Evolutionary conservation across 352 stramenopile genomes (phyloP), one percentile per base, ranked within the genome.

Genomic region (Pythium phragmitis): DNA sequence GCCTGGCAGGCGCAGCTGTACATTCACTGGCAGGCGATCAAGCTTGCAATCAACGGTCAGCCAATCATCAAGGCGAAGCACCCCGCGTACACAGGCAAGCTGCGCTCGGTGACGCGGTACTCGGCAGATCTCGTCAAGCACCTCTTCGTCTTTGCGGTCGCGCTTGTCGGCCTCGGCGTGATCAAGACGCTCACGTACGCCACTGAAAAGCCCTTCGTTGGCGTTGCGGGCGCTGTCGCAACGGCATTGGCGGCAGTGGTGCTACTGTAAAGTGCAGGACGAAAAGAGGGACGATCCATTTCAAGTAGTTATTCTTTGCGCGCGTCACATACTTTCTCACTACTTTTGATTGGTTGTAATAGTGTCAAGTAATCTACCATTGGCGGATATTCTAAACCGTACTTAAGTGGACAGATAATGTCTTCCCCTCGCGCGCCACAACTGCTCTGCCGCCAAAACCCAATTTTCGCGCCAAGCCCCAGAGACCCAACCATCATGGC

Each of bases 1-100:
- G 64, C 64, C 3, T 70, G 64, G 64, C 48, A 70, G 45, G 64
- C 64, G n/a, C 64, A 60, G 52, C 52, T 70, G 5, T 64, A 63
- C 45, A 70, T 70, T 47, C 57, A 70, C 30, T 70, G 56, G 46
- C 64, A 70, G 3, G 64, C 64, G 8, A 21, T 70, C 37, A 70
- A 70, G 46, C 64, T 70, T 19, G 43, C 30, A 16, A 2, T 59
- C 23, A 53, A 59, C 8, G 64, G 64, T 26, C 64, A 70, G 45
- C 33, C 45, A 6, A 51, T 66, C 36, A 52, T 67, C 28, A 21
- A 26, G 7, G 50, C 52, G 5, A 47, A 63, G 51, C 64, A 66
- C 52, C 64, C 64, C 11, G 57, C 57, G 52, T 70, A 70, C 64
- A 57, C 30, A 14, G 64, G 64, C 36, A 70, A 63, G 49, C 45